A percentile compares a stretch with the other conserved stretches of the same genome.
Conservation (phyloP, 2,329 filamentous ascomycete species). For the Grosmannia penicillata region DNA sequence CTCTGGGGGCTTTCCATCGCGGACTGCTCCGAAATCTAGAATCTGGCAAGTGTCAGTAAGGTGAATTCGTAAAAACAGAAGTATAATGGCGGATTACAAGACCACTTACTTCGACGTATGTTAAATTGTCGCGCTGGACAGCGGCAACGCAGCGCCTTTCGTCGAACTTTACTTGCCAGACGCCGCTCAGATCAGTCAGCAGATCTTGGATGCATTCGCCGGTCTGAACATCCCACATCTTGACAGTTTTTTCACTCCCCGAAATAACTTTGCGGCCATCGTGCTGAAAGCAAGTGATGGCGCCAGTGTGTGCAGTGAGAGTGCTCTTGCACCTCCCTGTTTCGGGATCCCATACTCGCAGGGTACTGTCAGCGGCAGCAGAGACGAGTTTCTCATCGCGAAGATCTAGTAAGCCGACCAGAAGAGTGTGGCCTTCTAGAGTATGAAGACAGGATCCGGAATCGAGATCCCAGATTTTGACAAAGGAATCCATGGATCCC, state of each 20-base stretch:
- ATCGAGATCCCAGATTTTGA: constrained; percentile 93
- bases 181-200: constrained; percentile 83
- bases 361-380: constrained; percentile 84
- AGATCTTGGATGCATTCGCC: constrained; percentile 89
- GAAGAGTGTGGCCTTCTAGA: constrained; percentile 79
- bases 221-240: constrained; percentile 95
- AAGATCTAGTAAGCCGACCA: constrained; percentile 84
- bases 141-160: constrained; percentile 89
- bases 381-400: constrained; percentile 84
- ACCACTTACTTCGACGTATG: constrained; percentile 88
- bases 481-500: constrained; percentile 93
- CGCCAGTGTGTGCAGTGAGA: constrained; percentile 84
- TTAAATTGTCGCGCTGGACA: constrained; percentile 81
- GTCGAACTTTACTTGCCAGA: constrained; percentile 98
- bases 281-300: constrained; percentile 97
- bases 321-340: constrained; percentile 81
- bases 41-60: constrained; percentile 43
- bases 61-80: not conserved
- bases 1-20: constrained; percentile 67
- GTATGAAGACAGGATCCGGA: constrained; percentile 77
- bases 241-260: constrained; percentile 85
- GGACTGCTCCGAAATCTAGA: constrained; percentile 87
- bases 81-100: constrained; percentile 6
- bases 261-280: constrained; percentile 94
- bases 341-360: constrained; percentile 95